phyloP scores from a whole-genome alignment of 371 early-diverging fungal species.

The Mucor saturninus region DNA sequence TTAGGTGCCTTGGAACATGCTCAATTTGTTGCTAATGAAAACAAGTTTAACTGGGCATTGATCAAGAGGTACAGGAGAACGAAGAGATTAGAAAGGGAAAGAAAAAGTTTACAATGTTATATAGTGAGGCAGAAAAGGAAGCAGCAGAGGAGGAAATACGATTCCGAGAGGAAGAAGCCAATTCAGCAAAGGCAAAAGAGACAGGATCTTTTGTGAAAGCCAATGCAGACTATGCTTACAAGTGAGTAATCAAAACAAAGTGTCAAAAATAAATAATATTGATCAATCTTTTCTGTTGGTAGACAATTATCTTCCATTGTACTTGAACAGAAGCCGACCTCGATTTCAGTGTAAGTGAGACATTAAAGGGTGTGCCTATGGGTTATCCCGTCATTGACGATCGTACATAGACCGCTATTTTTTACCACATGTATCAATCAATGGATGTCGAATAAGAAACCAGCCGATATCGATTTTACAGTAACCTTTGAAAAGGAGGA shows the following conservation, averaged over 20 bases:
- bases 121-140: slow-evolving; percentile 35
- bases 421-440: slow-evolving; percentile 34
- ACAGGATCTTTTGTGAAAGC: slow-evolving; percentile 33
- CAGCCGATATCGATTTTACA: slow-evolving; percentile 17
- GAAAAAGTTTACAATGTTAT: neutral
- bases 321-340: slow-evolving; percentile 24
- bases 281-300: neutral
- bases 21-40: slow-evolving; percentile 27
- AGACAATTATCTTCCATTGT: slow-evolving; percentile 26
- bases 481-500: slow-evolving; percentile 30
- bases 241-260: slow-evolving; percentile 14
- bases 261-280: neutral
- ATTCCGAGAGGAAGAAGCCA: slow-evolving; percentile 26
- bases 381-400: too few relatives aligned
- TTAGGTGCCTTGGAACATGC: slow-evolving; percentile 21
- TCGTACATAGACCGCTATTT: slow-evolving; percentile 22
- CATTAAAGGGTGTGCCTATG: too few relatives aligned
- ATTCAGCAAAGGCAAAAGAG: slow-evolving; percentile 34
- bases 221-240: slow-evolving; percentile 37
- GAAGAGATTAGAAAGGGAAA: neutral
- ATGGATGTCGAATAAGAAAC: slow-evolving; percentile 40
- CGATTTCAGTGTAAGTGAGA: slow-evolving; percentile 17
- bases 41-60: slow-evolving; percentile 28
- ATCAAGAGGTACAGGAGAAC: slow-evolving; percentile 26
- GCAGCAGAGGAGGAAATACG: slow-evolving; percentile 27